phyloP scores from a whole-genome alignment of 2,329 filamentous ascomycete genomes.

The Tolypocladium nubicola region DNA sequence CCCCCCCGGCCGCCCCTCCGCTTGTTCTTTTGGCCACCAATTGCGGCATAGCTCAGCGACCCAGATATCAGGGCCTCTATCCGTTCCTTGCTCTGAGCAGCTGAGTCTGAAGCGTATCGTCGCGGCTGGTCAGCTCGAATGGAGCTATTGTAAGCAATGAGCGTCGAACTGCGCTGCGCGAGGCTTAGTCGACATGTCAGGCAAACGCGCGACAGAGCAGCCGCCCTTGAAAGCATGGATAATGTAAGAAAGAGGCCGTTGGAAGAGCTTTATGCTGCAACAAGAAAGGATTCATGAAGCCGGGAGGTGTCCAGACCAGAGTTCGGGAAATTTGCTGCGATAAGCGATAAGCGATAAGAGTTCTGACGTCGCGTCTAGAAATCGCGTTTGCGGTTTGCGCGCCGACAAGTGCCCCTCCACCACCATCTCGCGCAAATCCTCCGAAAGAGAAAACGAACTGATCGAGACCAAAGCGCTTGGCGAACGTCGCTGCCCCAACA shows the following conservation, averaged over 20 bases:
- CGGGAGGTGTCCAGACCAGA: background rate
- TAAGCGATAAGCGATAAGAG: constrained; percentile 14
- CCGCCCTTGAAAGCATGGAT: constrained; percentile 25
- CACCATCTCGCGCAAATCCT: background rate
- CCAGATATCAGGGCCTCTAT: constrained; percentile 15
- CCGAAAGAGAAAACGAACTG: background rate
- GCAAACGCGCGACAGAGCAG: constrained; percentile 21
- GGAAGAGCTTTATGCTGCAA: background rate
- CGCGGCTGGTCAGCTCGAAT: constrained; percentile 6
- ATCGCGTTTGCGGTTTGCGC: background rate
- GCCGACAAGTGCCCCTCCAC: background rate
- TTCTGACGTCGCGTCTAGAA: background rate
- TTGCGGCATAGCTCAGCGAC: background rate
- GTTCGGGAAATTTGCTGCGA: constrained; percentile 14
- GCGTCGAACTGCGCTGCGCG: constrained; percentile 9
- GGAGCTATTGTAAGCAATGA: constrained; percentile 4
- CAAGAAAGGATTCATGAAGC: background rate
- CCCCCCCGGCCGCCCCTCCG: background rate
- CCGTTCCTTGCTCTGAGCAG: constrained; percentile 10
- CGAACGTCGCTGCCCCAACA: background rate
- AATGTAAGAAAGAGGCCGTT: constrained; percentile 3
- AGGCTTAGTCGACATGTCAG: constrained; percentile 21
- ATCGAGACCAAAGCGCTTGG: background rate
- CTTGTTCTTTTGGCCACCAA: background rate
- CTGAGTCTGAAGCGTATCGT: constrained; percentile 13